These are phyloP conservation scores for Sarcocystis neurona DNA, from an alignment of 169 alveolate species.

Conservation along the genomic window DNA sequence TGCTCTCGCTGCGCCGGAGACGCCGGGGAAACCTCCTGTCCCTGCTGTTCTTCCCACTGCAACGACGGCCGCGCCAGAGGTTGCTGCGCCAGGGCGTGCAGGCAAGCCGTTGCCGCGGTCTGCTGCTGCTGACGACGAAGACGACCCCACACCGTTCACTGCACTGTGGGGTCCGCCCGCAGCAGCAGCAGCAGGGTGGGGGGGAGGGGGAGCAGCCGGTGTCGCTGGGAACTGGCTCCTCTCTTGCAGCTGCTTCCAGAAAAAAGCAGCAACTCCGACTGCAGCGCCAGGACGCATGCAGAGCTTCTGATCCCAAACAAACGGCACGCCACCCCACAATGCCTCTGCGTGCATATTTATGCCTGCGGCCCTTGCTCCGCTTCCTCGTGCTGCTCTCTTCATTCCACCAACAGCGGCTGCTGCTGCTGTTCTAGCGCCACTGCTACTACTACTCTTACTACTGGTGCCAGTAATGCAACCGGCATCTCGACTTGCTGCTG, in stretches of 20 bases:
- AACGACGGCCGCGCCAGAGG: not conserved
- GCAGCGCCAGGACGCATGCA: no score
- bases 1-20: not conserved
- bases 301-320: no score
- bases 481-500: slow-evolving; percentile 6
- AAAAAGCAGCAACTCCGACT: not conserved
- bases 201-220: not conserved
- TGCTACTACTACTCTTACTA: not conserved
- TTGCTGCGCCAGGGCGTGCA: not conserved
- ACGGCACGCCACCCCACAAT: no score
- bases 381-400: no score
- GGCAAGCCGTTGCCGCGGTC: no score
- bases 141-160: no score
- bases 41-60: not conserved
- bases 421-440: no score
- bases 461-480: not conserved
- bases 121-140: no score
- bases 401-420: no score
- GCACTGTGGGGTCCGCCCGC: not conserved
- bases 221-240: not conserved
- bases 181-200: not conserved
- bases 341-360: no score
- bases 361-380: no score
- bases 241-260: not conserved
- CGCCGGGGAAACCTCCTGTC: slow-evolving; percentile 6